Evolutionary conservation across 2,329 filamentous ascomycete species (phyloP).

Genomic region (Biscogniauxia marginata): DNA sequence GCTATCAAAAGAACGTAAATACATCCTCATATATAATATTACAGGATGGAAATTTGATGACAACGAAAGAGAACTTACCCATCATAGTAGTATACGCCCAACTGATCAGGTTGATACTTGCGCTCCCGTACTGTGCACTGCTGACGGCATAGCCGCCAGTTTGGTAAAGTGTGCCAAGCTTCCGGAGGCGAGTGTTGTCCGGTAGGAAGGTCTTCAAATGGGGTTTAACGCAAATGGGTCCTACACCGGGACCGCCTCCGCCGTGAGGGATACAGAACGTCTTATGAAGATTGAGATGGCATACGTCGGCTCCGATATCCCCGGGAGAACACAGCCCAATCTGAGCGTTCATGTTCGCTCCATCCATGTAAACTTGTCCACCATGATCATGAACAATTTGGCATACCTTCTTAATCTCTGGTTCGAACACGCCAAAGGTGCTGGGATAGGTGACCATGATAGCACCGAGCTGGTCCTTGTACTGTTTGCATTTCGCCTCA

Average conservation of each 20-base stretch:
- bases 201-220: constrained; percentile 78
- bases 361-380: constrained; percentile 97
- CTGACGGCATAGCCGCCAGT: constrained; percentile 61
- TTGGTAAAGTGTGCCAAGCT: neutral
- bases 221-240: constrained; percentile 86
- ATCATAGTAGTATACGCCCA: constrained; percentile 97
- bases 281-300: constrained; percentile 97
- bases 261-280: constrained; percentile 98
- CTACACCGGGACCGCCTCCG: constrained; percentile 89
- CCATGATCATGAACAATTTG: constrained; percentile 82
- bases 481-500: constrained; percentile 82
- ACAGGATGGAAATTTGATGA: neutral
- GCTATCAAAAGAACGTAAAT: neutral
- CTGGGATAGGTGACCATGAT: constrained; percentile 98
- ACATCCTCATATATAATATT: neutral
- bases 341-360: constrained; percentile 97
- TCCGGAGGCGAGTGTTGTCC: constrained; percentile 39
- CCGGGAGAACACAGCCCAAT: constrained; percentile 93
- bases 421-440: constrained; percentile 94
- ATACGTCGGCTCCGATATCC: constrained; percentile 93
- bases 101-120: constrained; percentile 89
- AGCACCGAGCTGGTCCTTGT: constrained; percentile 80
- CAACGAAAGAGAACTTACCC: constrained; percentile 48
- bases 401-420: constrained; percentile 80
- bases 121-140: constrained; percentile 82